Base-by-base conservation (phyloP, 2,329 filamentous ascomycete genomes). In the Sclerotinia minor region DNA sequence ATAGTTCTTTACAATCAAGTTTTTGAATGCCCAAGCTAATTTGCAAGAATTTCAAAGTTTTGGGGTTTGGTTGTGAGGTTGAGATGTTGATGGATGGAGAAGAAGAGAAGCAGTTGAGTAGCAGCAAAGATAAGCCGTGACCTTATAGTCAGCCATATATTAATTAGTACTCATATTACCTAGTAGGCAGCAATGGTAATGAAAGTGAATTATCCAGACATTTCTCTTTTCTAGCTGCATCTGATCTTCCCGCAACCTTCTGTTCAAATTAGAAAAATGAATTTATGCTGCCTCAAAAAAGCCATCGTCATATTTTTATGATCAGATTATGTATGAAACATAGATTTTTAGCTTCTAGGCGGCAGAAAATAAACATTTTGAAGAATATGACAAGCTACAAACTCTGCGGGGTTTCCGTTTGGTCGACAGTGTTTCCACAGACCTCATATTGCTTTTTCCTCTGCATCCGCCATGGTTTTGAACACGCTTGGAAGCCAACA, bases 371-470 rank as follows among this genome's bases (percentile, higher is more conserved):
- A 17, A 49, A 7, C 58, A 61, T 24, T 60, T 11, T 47, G 13
- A 49, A 61, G 58, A 61, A 61, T 49, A 35, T 38, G 58, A 49
- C n/a, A n/a, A n/a, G n/a, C n/a, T 47, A 38, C 11, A 49, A 49
- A 38, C 49, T 2, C 44, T 35, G 29, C 21, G 29, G 13, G 1
- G 6, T 60, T 61, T 61, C 44, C 44, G 21, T 26, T 49, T 61
- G 26, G 29, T 15, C 49, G 44, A 5, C 29, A 17, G 24, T 35
- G 21, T 47, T 60, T 60, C 44, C 44, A 61, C 44, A 61, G 44
- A 24, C 4, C 58, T 38, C 21, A 61, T 24, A 13, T 61, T 61
- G 45, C 58, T 38, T 61, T 38, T 61, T 19, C 8, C 44, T 50
- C 58, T 50, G 4, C 21, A 2, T 50, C 58, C 38, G 7, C 21